Conservation (phyloP, 1,284 basidiomycete genomes). For the Microbotryum violaceum region DNA sequence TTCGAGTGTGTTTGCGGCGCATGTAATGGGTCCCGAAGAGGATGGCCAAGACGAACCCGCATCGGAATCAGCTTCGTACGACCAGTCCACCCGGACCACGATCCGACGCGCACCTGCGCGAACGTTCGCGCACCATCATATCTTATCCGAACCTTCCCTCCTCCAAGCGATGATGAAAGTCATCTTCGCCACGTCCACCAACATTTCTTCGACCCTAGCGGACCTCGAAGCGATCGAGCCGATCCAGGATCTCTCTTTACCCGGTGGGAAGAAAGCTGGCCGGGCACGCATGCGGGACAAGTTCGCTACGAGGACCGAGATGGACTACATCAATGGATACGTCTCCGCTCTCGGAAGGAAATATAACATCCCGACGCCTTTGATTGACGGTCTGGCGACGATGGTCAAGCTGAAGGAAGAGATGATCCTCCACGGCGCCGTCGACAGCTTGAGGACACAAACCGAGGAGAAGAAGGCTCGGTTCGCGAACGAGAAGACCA, state of each 20-base stretch:
- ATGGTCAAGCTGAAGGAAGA: constrained; percentile 52
- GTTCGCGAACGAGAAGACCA: not conserved
- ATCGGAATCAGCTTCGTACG: not conserved
- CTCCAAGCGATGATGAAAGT: no score
- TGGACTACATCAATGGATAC: constrained; percentile 82
- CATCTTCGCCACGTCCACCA: not conserved
- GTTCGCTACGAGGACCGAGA: constrained; percentile 60
- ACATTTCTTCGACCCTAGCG: constrained; percentile 46
- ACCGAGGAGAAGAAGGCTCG: no score
- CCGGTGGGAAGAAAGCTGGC: constrained; percentile 33
- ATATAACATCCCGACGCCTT: constrained; percentile 56
- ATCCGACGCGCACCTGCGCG: no score
- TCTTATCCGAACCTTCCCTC: no score
- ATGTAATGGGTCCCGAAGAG: constrained; percentile 3
- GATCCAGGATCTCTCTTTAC: not conserved
- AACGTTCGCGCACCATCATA: no score
- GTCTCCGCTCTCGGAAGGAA: constrained; percentile 58
- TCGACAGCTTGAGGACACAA: constrained; percentile 20
- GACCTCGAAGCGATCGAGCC: constrained; percentile 36
- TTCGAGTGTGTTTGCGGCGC: constrained; percentile 32
- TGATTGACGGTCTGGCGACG: constrained; percentile 55
- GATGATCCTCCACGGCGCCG: constrained; percentile 24
- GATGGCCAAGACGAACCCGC: no score
- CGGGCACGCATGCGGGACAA: constrained; percentile 46
- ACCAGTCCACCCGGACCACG: not conserved